A percentile compares a stretch with the other conserved stretches of the same genome.
These are phyloP conservation scores for Tricholoma matsutake DNA, from an alignment of 768 basidiomycete genomes.

Conservation along the genomic window DNA sequence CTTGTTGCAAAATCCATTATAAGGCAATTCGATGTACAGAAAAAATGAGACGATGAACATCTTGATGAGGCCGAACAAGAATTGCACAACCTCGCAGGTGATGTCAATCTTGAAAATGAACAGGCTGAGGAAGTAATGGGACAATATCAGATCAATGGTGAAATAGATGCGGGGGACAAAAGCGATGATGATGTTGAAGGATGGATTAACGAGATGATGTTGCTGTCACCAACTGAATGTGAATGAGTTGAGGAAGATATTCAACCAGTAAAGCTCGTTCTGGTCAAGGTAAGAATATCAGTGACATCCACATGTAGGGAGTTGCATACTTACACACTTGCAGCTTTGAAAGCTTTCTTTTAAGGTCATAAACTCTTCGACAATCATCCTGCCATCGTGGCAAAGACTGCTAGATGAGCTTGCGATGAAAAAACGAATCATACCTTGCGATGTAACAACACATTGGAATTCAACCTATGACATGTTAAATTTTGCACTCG, in stretches of 20 bases:
- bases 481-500: constrained; percentile 13
- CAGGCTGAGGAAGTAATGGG: neutral
- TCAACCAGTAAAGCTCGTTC: neutral
- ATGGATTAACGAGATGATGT: neutral
- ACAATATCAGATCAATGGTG: neutral
- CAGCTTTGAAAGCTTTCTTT: neutral
- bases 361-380: neutral
- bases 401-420: neutral
- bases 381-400: neutral
- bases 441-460: no score
- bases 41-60: no score
- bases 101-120: neutral
- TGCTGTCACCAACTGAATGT: neutral
- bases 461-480: no score
- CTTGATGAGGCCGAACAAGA: no score
- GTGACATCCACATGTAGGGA: neutral
- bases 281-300: constrained; percentile 2
- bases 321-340: neutral
- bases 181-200: neutral
- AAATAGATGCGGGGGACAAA: neutral
- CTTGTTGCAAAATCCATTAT: no score
- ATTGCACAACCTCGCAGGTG: no score
- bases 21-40: neutral
- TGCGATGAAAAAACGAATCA: neutral
- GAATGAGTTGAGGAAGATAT: neutral